These are phyloP conservation scores for Rhodotorula sp. DNA, from an alignment of 1,284 basidiomycete species.

Conservation along the genomic window DNA sequence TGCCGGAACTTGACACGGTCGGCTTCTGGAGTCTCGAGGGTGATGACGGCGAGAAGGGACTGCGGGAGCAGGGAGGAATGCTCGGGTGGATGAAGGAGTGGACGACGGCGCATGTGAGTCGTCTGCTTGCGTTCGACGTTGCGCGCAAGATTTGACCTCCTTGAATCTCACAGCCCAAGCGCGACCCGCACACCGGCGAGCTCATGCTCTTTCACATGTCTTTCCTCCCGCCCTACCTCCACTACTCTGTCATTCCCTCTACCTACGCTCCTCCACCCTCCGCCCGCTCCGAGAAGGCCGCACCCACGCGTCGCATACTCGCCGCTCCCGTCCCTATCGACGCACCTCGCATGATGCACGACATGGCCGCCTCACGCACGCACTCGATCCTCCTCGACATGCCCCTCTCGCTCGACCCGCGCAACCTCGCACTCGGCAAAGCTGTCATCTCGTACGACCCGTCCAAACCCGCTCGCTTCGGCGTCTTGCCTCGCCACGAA, in stretches of 20 bases:
- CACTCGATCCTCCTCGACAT: slow-evolving; percentile 54
- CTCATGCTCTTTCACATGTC: slow-evolving; percentile 53
- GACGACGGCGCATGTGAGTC: slow-evolving; percentile 52
- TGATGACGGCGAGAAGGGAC: slow-evolving; percentile 36
- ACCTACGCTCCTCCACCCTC: slow-evolving; percentile 9
- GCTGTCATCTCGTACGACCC: slow-evolving; percentile 54
- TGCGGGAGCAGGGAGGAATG: slow-evolving; percentile 36
- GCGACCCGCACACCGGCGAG: slow-evolving; percentile 53
- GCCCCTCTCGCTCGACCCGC: slow-evolving; percentile 54
- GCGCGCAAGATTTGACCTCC: background rate
- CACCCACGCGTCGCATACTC: slow-evolving; percentile 25
- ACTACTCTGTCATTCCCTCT: slow-evolving; percentile 52
- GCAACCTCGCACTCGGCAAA: slow-evolving; percentile 51
- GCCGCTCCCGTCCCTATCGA: slow-evolving; percentile 35
- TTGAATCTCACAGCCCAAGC: slow-evolving; percentile 46
- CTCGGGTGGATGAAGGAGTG: slow-evolving; percentile 51
- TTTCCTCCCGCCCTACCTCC: slow-evolving; percentile 52
- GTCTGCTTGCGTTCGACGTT: no score
- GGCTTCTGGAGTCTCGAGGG: slow-evolving; percentile 49
- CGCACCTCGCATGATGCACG: slow-evolving; percentile 54
- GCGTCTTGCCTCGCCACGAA: slow-evolving; percentile 52
- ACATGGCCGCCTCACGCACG: slow-evolving; percentile 52
- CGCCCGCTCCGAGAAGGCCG: slow-evolving; percentile 9
- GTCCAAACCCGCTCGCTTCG: slow-evolving; percentile 50
- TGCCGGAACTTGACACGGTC: slow-evolving; percentile 54